Percentiles rank a stretch among this genome's conserved stretches.
phyloP scores from a whole-genome alignment of 164 flowering plant species.

The Stephania cephalantha region DNA sequence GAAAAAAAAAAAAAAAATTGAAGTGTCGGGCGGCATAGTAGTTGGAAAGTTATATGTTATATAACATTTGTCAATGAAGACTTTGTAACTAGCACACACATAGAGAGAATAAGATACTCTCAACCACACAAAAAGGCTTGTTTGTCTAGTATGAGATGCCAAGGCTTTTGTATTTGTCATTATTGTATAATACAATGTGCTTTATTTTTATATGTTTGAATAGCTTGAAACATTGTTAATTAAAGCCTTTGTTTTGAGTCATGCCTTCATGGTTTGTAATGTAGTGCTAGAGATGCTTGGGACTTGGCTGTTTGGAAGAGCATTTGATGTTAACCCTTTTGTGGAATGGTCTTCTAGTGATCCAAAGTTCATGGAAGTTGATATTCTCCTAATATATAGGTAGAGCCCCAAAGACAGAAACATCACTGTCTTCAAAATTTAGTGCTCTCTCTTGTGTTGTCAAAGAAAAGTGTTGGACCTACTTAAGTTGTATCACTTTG shows the following conservation, averaged over 20 bases:
- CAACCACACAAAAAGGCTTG: constrained; percentile 2
- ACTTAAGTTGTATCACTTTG: background rate
- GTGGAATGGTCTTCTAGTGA: background rate
- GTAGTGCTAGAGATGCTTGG: background rate
- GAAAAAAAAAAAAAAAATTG: background rate
- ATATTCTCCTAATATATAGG: background rate
- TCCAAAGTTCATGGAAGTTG: constrained; percentile 1
- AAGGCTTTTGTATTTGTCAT: background rate
- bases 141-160: constrained; percentile 4
- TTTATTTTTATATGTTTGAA: background rate
- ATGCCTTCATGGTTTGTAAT: background rate
- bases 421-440: constrained; percentile 3
- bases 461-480: background rate
- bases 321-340: constrained; percentile 9
- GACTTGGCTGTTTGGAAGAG: constrained; percentile 8
- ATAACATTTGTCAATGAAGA: background rate
- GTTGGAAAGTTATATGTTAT: background rate
- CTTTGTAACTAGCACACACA: background rate
- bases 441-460: background rate
- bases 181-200: background rate
- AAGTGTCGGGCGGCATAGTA: constrained; percentile 7
- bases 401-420: background rate
- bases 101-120: constrained; percentile 9
- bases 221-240: too few species aligned
- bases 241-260: background rate